phyloP scores from a whole-genome alignment of 768 basidiomycete species.

The Lactarius hatsudake region DNA sequence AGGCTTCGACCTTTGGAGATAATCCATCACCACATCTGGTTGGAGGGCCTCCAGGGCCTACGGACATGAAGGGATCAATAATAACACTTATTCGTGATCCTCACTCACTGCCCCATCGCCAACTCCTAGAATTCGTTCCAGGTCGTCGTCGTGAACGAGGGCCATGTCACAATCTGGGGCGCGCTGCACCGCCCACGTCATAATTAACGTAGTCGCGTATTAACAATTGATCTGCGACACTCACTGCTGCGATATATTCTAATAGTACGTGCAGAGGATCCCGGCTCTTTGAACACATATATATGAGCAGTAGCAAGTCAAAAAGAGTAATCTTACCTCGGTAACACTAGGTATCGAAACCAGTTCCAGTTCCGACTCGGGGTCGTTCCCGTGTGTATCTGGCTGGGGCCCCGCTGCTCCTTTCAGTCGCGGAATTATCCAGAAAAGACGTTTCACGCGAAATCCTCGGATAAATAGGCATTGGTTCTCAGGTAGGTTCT shows the following conservation, averaged over 20 bases:
- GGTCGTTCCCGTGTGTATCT: too few relatives aligned
- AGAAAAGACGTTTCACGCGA: too few relatives aligned
- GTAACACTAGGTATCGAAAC: too few relatives aligned
- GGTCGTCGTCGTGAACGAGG: background rate
- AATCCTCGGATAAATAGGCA: too few relatives aligned
- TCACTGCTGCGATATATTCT: background rate
- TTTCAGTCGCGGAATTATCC: too few relatives aligned
- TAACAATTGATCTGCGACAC: background rate
- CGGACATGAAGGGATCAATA: background rate
- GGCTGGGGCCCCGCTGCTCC: too few relatives aligned
- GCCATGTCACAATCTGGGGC: background rate
- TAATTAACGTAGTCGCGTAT: background rate
- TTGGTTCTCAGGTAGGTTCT: background rate
- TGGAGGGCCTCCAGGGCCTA: background rate
- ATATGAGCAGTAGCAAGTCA: background rate
- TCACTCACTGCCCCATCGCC: background rate
- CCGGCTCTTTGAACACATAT: background rate
- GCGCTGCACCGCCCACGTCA: background rate
- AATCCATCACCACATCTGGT: background rate
- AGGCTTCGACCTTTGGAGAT: background rate
- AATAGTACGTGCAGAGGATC: background rate
- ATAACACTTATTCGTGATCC: background rate
- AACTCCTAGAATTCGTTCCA: background rate
- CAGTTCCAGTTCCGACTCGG: too few relatives aligned
- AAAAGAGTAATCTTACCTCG: too few relatives aligned